Conservation (phyloP, 345 rosid genomes). For the Gossypium sturtianum region DNA sequence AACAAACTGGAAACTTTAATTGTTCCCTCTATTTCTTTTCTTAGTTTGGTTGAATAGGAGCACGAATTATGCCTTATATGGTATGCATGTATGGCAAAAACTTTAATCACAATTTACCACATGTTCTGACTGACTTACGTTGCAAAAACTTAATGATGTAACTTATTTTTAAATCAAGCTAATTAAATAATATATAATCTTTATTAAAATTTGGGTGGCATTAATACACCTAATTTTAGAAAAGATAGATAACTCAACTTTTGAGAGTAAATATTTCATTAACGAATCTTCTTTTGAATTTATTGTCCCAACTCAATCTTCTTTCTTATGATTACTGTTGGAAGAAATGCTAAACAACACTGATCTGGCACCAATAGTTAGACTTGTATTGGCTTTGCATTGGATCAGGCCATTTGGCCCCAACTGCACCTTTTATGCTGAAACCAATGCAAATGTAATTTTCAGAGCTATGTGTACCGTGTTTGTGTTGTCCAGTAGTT, state of each 20-base stretch:
- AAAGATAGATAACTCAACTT: background rate
- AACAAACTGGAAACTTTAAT: background rate
- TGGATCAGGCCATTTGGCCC: background rate
- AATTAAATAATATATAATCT: background rate
- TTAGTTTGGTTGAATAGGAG: constrained; percentile 7
- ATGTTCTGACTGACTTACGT: background rate
- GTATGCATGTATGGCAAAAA: background rate
- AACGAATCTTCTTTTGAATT: background rate
- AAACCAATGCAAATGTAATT: background rate
- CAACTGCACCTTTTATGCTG: background rate
- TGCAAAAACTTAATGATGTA: background rate
- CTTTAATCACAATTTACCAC: background rate
- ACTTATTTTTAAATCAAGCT: background rate
- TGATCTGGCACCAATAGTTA: background rate
- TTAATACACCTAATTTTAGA: background rate
- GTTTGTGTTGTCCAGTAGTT: too few species aligned
- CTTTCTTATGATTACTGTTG: background rate
- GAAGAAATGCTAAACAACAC: background rate
- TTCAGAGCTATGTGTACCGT: too few species aligned
- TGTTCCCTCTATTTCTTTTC: background rate
- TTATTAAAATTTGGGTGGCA: background rate
- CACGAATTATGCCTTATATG: background rate
- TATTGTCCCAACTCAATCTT: background rate
- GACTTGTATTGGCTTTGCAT: background rate
- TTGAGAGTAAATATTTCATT: background rate